phyloP scores from a whole-genome alignment of 495 filamentous ascomycete species.

The Lichina pygmaea region DNA sequence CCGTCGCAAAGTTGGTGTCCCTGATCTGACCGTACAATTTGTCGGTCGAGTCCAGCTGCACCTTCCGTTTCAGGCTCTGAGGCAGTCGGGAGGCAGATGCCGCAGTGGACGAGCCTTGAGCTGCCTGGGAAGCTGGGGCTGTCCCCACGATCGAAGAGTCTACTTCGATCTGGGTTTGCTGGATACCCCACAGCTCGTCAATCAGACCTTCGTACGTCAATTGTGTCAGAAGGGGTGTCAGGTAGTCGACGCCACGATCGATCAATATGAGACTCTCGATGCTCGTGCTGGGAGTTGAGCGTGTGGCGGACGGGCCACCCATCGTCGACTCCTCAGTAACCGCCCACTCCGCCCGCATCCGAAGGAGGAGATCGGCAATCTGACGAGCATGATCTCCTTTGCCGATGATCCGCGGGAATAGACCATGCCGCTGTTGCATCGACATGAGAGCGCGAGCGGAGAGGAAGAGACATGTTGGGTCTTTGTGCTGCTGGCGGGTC shows the following conservation, averaged over 20 bases:
- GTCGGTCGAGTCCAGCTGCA: slow-evolving; percentile 72
- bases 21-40: slow-evolving; percentile 70
- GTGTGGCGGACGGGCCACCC: slow-evolving; percentile 29
- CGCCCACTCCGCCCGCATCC: slow-evolving; percentile 77
- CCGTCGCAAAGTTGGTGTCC: slow-evolving; percentile 86
- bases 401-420: slow-evolving; percentile 85
- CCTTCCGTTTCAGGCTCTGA: slow-evolving; percentile 59
- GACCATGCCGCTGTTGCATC: slow-evolving; percentile 70
- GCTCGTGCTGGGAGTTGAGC: slow-evolving; percentile 60
- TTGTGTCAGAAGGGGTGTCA: slow-evolving; percentile 74
- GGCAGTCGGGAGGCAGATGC: slow-evolving; percentile 18
- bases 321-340: slow-evolving; percentile 41
- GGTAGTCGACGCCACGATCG: slow-evolving; percentile 82
- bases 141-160: slow-evolving; percentile 73
- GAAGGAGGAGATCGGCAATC: slow-evolving; percentile 65
- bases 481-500: slow-evolving; percentile 33
- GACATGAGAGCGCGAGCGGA: slow-evolving; percentile 85
- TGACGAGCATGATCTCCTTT: slow-evolving; percentile 86
- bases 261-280: slow-evolving; percentile 85
- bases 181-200: slow-evolving; percentile 79
- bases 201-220: slow-evolving; percentile 92
- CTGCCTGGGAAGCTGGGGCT: slow-evolving; percentile 23
- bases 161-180: slow-evolving; percentile 72
- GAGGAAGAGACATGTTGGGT: slow-evolving; percentile 68
- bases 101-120: slow-evolving; percentile 24